Evolutionary conservation across 345 rosid genomes (phyloP).

Genomic region (Linum lewisii): DNA sequence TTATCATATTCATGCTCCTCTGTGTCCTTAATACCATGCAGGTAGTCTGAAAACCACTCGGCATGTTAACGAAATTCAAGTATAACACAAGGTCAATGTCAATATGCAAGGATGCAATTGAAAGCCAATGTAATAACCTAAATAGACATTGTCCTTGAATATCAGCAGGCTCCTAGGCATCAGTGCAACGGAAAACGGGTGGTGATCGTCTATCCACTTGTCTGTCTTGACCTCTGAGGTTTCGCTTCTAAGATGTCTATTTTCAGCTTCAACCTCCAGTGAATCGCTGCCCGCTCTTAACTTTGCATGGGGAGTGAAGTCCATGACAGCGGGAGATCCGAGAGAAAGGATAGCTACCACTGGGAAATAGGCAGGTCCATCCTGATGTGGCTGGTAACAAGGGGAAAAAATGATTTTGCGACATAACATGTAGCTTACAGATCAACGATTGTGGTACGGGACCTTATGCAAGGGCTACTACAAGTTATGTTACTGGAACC

Average conservation of each 20-base stretch:
- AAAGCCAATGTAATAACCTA: constrained; percentile 27
- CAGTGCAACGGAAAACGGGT: constrained; percentile 53
- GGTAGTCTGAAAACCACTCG: constrained; percentile 42
- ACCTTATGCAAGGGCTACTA: too few species aligned
- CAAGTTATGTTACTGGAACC: too few species aligned
- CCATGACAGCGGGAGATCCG: constrained; percentile 76
- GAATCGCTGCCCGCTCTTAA: constrained; percentile 20
- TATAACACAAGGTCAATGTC: neutral
- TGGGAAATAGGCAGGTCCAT: constrained; percentile 88
- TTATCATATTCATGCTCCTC: constrained; percentile 33
- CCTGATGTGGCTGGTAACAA: constrained; percentile 73
- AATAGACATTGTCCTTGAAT: constrained; percentile 72
- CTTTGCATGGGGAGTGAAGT: constrained; percentile 67
- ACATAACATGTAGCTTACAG: neutral
- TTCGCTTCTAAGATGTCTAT: constrained; percentile 14
- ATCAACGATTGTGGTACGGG: too few species aligned
- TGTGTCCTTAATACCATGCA: constrained; percentile 66
- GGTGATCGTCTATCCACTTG: constrained; percentile 22
- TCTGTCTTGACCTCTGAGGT: constrained; percentile 17
- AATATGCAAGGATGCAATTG: neutral
- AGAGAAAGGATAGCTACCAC: constrained; percentile 87
- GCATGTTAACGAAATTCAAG: neutral
- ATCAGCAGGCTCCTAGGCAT: constrained; percentile 78
- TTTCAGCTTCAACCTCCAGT: constrained; percentile 6
- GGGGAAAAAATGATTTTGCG: constrained; percentile 10